These are phyloP conservation scores for Daldinia decipiens DNA, from an alignment of 495 filamentous ascomycete genomes.

Conservation along the genomic window DNA sequence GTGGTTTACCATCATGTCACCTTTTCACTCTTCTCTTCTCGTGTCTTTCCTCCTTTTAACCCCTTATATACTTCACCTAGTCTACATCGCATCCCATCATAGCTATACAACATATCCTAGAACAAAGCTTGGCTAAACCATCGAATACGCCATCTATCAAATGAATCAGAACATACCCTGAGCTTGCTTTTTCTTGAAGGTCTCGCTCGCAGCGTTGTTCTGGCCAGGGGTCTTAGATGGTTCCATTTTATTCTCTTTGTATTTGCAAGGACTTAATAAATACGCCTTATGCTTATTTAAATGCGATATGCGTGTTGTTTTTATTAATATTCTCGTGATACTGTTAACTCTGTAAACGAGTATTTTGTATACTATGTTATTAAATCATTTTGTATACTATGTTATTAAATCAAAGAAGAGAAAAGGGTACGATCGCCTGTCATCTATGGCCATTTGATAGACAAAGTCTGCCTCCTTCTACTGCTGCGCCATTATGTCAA, in stretches of 20 bases:
- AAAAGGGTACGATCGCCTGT: not conserved
- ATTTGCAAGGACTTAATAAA: not conserved
- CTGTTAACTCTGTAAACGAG: too few species aligned
- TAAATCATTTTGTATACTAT: too few species aligned
- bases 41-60: not conserved
- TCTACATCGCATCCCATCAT: too few species aligned
- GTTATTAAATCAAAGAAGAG: not conserved
- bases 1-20: too few species aligned
- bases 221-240: constrained; percentile 42
- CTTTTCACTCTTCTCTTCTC: not conserved
- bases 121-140: constrained; percentile 20
- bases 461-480: not conserved
- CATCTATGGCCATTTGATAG: not conserved
- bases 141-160: not conserved
- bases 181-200: constrained; percentile 41
- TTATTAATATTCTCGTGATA: not conserved
- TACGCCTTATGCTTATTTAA: not conserved
- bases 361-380: too few species aligned
- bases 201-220: constrained; percentile 40
- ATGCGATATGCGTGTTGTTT: not conserved
- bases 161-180: constrained; percentile 16
- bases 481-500: constrained; percentile 27
- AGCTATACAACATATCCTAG: not conserved
- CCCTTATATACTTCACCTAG: too few species aligned
- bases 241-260: constrained; percentile 15